Evolutionary conservation across 371 early-diverging fungal genomes (phyloP).

Genomic region (Apophysomyces ossiformis): DNA sequence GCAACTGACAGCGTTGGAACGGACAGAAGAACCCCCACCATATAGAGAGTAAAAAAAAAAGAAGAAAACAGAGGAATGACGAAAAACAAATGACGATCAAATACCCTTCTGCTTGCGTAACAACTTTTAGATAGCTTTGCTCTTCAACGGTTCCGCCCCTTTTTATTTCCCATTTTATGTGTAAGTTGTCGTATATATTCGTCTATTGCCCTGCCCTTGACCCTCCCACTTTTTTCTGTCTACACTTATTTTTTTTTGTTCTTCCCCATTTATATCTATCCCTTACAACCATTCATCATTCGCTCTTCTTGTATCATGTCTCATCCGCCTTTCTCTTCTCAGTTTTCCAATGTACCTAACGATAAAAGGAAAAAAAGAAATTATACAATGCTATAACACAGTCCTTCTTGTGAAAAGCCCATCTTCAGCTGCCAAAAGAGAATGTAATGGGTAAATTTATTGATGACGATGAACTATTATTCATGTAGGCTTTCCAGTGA

Average conservation of each 20-base stretch:
- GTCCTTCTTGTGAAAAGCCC: background rate
- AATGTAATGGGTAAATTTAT: background rate
- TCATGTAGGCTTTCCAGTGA: conserved; percentile 16
- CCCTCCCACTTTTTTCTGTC: background rate
- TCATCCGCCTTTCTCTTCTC: background rate
- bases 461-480: background rate
- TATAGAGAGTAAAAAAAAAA: conserved; percentile 28
- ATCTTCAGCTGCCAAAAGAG: background rate
- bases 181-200: background rate
- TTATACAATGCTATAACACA: background rate
- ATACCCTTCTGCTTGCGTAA: background rate
- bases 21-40: conserved; percentile 40
- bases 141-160: no score
- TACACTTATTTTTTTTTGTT: background rate
- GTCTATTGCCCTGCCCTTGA: background rate
- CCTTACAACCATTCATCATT: background rate
- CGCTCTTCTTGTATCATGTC: conserved; percentile 2
- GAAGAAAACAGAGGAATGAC: no score
- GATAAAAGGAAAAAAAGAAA: background rate
- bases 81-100: background rate
- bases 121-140: no score
- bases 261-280: no score
- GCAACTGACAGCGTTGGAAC: conserved; percentile 31
- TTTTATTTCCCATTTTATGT: background rate
- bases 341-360: background rate